phyloP scores from a whole-genome alignment of 2,329 filamentous ascomycete genomes.

The Neofusicoccum kwambonambiense region DNA sequence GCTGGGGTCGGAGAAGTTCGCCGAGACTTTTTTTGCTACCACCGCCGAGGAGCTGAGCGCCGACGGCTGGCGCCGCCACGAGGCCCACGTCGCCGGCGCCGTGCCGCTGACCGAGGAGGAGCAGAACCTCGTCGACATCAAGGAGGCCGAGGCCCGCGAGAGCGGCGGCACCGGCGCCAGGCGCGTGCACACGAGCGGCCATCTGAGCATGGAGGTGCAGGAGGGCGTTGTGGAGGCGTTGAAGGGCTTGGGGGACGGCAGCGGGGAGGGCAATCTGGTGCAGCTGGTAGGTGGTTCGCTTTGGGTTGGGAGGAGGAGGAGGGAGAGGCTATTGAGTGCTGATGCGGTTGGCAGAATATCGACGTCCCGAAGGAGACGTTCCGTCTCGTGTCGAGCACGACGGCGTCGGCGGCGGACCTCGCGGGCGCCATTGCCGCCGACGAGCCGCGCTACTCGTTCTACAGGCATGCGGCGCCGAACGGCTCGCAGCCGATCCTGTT shows the following conservation, averaged over 20 bases:
- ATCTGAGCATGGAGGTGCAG: constrained; percentile 54
- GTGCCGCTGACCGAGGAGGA: constrained; percentile 81
- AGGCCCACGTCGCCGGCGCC: constrained; percentile 59
- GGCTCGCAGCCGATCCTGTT: constrained; percentile 66
- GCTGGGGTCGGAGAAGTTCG: constrained; percentile 75
- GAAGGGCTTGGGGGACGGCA: constrained; percentile 55
- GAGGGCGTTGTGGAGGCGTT: constrained; percentile 66
- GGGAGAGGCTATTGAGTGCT: constrained; percentile 45
- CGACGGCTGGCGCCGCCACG: constrained; percentile 70
- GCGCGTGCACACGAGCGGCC: constrained; percentile 28
- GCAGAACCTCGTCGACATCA: constrained; percentile 67
- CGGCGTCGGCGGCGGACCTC: constrained; percentile 59
- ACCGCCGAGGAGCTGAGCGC: constrained; percentile 66
- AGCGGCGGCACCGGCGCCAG: constrained; percentile 63
- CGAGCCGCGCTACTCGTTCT: constrained; percentile 78
- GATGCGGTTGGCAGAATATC: constrained; percentile 64
- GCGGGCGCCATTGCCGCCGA: constrained; percentile 59
- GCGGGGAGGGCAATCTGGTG: constrained; percentile 50
- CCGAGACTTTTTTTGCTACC: constrained; percentile 73
- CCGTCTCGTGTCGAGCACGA: constrained; percentile 58
- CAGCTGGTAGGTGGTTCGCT: constrained; percentile 60
- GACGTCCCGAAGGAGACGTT: constrained; percentile 68
- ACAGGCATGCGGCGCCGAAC: constrained; percentile 59
- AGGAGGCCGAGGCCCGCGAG: constrained; percentile 70
- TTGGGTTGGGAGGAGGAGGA: background rate